phyloP scores from a whole-genome alignment of 345 rosid species.

The Punica granatum region DNA sequence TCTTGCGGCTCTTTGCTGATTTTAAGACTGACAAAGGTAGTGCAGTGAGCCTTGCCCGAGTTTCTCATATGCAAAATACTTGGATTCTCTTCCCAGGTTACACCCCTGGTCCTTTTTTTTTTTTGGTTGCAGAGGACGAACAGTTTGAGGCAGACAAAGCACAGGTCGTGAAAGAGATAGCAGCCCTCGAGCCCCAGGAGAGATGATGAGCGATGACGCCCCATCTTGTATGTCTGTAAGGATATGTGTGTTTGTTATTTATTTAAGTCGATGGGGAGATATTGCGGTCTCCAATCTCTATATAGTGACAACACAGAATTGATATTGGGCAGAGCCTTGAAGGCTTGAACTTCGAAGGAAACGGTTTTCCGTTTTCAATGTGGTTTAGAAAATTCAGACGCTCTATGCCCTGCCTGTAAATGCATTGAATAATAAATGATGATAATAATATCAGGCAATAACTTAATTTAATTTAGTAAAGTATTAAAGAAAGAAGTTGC shows the following conservation, averaged over 20 bases:
- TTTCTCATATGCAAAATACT: not conserved
- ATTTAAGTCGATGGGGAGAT: not conserved
- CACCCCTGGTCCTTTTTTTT: not conserved
- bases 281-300: not conserved
- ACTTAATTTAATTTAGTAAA: no score
- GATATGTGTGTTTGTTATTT: not conserved
- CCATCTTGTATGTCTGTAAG: not conserved
- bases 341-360: not conserved
- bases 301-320: not conserved
- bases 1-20: constrained; percentile 66
- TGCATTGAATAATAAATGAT: not conserved
- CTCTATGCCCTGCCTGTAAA: not conserved
- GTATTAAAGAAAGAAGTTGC: no score
- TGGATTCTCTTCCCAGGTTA: not conserved
- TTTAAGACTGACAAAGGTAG: constrained; percentile 64
- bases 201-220: not conserved
- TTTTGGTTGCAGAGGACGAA: constrained; percentile 61
- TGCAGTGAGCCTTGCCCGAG: not conserved
- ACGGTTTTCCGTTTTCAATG: not conserved
- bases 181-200: constrained; percentile 53
- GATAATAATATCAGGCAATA: not conserved
- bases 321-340: not conserved
- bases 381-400: not conserved
- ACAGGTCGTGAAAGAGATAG: constrained; percentile 83
- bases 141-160: constrained; percentile 95